Evolutionary conservation across 768 basidiomycete species (phyloP).

Genomic region (Botryobasidium botryosum): DNA sequence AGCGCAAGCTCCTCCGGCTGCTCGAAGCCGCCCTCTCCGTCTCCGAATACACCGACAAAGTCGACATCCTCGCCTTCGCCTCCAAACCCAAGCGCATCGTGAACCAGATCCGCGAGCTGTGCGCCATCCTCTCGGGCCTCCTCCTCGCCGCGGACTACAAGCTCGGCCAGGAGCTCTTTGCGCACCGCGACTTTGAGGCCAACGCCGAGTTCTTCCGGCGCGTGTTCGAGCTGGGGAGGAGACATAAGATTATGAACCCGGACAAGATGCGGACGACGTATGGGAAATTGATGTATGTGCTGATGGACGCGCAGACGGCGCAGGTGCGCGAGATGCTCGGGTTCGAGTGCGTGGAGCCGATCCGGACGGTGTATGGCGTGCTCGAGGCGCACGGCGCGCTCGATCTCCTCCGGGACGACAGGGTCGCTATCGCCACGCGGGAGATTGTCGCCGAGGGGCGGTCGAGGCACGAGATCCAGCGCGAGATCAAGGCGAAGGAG

Average conservation of each 20-base stretch:
- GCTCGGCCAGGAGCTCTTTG: constrained; percentile 71
- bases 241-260: constrained; percentile 58
- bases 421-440: constrained; percentile 58
- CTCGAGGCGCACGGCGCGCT: constrained; percentile 48
- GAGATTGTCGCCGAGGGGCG: constrained; percentile 64
- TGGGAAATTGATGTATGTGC: constrained; percentile 38
- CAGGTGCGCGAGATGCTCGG: constrained; percentile 66
- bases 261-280: constrained; percentile 85
- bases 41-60: constrained; percentile 76
- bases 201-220: constrained; percentile 68
- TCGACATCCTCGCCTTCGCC: constrained; percentile 58
- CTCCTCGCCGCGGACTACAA: constrained; percentile 75
- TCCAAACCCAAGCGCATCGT: constrained; percentile 81
- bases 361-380: constrained; percentile 53
- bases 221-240: constrained; percentile 56
- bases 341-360: constrained; percentile 64
- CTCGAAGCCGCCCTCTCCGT: constrained; percentile 62
- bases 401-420: constrained; percentile 58
- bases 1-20: constrained; percentile 73
- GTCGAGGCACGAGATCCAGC: constrained; percentile 60
- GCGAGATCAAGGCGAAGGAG: constrained; percentile 70
- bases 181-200: constrained; percentile 61
- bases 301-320: constrained; percentile 65
- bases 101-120: constrained; percentile 70
- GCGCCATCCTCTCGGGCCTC: constrained; percentile 73